Conservation (phyloP, 192 early-diverging fungal species). For the Mortierella hygrophila region DNA sequence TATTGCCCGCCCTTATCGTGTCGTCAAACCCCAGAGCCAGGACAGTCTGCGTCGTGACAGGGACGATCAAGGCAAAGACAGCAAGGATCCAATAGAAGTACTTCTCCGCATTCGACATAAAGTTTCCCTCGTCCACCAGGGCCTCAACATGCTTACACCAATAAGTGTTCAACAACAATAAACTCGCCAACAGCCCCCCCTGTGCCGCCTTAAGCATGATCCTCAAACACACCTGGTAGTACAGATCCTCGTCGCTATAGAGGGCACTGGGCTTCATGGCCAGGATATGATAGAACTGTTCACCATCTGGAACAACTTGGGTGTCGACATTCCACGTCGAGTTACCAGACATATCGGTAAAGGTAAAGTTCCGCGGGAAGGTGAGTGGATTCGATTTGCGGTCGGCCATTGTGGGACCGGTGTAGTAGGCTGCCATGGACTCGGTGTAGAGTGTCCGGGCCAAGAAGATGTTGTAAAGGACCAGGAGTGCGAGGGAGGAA, state of each 20-base stretch:
- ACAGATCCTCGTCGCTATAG: background rate
- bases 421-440: slow-evolving; percentile 38
- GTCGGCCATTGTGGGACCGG: background rate
- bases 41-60: background rate
- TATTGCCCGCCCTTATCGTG: background rate
- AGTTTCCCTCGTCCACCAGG: slow-evolving; percentile 49
- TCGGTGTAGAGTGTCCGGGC: slow-evolving; percentile 36
- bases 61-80: slow-evolving; percentile 12
- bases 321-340: background rate
- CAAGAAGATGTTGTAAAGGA: slow-evolving; percentile 36
- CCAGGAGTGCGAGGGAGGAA: slow-evolving; percentile 25
- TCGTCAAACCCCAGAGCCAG: background rate
- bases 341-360: slow-evolving; percentile 19
- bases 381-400: background rate
- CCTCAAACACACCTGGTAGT: slow-evolving; percentile 11
- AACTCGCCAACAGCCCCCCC: slow-evolving; percentile 25
- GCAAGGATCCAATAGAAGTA: slow-evolving; percentile 32
- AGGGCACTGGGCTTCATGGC: slow-evolving; percentile 31
- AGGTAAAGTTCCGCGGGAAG: slow-evolving; percentile 2
- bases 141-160: slow-evolving; percentile 50
- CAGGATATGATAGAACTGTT: slow-evolving; percentile 21
- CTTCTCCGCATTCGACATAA: slow-evolving; percentile 49
- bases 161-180: slow-evolving; percentile 44
- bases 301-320: background rate
- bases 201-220: slow-evolving; percentile 23